These are phyloP conservation scores for Ascochyta viciae-villosae DNA, from an alignment of 2,329 filamentous ascomycete species.

Conservation along the genomic window DNA sequence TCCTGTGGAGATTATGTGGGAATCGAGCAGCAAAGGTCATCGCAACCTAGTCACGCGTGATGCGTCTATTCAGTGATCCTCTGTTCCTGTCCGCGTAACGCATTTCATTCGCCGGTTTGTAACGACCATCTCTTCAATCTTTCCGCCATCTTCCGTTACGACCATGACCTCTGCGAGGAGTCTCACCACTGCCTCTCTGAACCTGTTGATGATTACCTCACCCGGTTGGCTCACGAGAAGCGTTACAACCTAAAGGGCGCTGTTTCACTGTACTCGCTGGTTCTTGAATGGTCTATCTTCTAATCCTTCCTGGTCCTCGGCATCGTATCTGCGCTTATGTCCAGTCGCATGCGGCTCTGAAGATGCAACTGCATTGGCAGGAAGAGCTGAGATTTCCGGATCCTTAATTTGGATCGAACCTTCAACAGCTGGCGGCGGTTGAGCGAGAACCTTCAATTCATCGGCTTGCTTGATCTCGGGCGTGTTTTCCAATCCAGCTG, in stretches of 20 bases:
- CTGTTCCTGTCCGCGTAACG: neutral
- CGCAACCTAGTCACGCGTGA: too few species aligned
- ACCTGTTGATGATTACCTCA: neutral
- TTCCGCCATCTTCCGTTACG: too few species aligned
- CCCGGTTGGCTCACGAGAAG: neutral
- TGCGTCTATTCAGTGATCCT: too few species aligned
- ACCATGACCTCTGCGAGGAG: neutral
- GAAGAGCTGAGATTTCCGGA: neutral
- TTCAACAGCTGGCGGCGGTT: neutral
- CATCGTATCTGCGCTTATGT: neutral
- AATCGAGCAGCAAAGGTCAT: too few species aligned
- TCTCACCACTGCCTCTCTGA: neutral
- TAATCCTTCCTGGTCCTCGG: neutral
- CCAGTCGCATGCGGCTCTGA: neutral
- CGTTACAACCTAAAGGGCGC: too few species aligned
- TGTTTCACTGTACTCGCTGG: neutral
- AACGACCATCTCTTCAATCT: neutral
- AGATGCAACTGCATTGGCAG: neutral
- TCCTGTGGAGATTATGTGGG: too few species aligned
- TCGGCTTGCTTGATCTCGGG: neutral
- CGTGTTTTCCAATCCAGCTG: neutral
- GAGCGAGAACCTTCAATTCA: neutral
- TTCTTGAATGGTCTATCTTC: neutral
- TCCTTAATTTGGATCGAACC: too few species aligned
- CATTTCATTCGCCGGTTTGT: neutral